Evolutionary conservation across 495 filamentous ascomycete genomes (phyloP), one percentile per base, ranked within the genome.

Genomic region (Baudoinia panamericana): DNA sequence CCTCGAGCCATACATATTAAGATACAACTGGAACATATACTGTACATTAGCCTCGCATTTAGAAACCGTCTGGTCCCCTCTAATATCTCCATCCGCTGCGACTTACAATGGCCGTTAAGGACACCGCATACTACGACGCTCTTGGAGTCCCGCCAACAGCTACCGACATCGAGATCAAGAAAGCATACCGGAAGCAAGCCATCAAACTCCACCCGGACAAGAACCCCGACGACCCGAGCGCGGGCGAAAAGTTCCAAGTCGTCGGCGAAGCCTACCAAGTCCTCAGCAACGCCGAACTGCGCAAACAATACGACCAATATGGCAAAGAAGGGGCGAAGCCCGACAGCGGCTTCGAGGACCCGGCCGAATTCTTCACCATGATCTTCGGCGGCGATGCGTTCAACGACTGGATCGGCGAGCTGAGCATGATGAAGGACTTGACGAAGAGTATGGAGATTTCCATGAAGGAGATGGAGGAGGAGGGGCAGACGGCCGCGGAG

Each of bases 351-450:
- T 99, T 99, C 61, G 80, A 84, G 67, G 90, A 99, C 52, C 92
- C 90, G 0, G 73, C 85, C 30, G 92, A 99, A 64, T 99, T 99
- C 75, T 96, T 99, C 61, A 78, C 83, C 49, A 93, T 85, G 71
- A 96, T 99, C 44, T 99, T 99, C 53, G 90, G 90, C 47, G 90
- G 90, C 25, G 88, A 93, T 43, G 90, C 92, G 4, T 99, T 99
- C 55, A 70, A 78, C 18, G 88, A 67, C 37, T 64, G 61, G 60
- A 63, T 64, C 36, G 62, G 62, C 39, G 62, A 64, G 52, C 63
- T 64, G 26, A 56, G 55, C 15, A 51, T 64, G 27, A 64, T 64
- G 62, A 64, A 63, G 49, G 62, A 64, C 51, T 51, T 64, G 21
- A 62, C 60, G 12, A 62, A 59, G 52, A 63, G 57, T 15, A 64